Evolutionary conservation across 495 filamentous ascomycete species (phyloP).

Genomic region (Lineolata rhizophorae): DNA sequence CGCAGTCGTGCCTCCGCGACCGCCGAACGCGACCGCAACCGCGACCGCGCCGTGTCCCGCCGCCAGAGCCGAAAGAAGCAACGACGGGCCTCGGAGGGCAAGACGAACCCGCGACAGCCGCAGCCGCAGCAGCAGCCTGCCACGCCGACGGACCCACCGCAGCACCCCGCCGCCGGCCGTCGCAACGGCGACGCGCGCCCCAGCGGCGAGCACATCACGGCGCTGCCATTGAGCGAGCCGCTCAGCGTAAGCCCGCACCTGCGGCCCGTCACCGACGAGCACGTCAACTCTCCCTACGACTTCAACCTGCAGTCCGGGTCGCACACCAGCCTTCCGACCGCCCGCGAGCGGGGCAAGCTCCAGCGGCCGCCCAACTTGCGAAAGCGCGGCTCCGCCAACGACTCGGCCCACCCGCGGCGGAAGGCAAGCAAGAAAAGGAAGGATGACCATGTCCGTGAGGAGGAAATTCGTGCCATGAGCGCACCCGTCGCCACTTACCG

Average conservation of each 20-base stretch:
- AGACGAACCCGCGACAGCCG: not conserved
- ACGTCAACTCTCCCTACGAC: constrained; percentile 23
- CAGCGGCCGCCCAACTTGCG: constrained; percentile 43
- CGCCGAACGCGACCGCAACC: not conserved
- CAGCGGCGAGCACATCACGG: constrained; percentile 20
- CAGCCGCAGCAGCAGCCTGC: constrained; percentile 12
- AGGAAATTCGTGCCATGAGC: constrained; percentile 69
- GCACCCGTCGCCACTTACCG: constrained; percentile 42
- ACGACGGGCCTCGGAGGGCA: not conserved
- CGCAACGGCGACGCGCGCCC: too few species aligned
- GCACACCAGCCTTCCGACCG: constrained; percentile 23
- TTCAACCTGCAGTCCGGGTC: constrained; percentile 23
- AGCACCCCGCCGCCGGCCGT: not conserved
- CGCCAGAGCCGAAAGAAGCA: not conserved
- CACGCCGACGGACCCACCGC: not conserved
- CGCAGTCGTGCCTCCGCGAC: not conserved
- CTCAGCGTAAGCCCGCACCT: constrained; percentile 19
- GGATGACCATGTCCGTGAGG: constrained; percentile 53
- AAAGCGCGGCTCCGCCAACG: constrained; percentile 27
- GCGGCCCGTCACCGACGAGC: constrained; percentile 17
- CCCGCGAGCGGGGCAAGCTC: constrained; percentile 14
- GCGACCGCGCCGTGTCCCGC: not conserved
- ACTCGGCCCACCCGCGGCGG: constrained; percentile 32
- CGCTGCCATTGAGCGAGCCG: constrained; percentile 13
- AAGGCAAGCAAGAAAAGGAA: constrained; percentile 68